Conservation (phyloP, 2,329 filamentous ascomycete genomes). For the Pseudonectria foliicola region DNA sequence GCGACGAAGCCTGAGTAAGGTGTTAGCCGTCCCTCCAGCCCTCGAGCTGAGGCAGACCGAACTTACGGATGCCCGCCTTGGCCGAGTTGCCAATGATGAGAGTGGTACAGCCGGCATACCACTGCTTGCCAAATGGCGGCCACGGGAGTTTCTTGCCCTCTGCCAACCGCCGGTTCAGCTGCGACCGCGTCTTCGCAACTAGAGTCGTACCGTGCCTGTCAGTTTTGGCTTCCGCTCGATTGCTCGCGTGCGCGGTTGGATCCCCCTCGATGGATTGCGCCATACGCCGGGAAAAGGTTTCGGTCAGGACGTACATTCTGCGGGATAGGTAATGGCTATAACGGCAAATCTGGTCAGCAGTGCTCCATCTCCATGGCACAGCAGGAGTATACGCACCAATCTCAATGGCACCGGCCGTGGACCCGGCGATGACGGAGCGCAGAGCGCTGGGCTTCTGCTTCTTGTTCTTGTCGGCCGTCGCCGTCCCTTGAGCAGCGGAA, state of each 20-base stretch:
- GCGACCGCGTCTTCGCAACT: constrained; percentile 92
- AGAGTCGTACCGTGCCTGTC: constrained; percentile 7
- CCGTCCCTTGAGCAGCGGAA: constrained; percentile 16
- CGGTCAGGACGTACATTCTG: constrained; percentile 61
- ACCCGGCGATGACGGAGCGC: constrained; percentile 86
- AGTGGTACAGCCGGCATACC: constrained; percentile 98
- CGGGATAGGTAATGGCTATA: constrained; percentile 79
- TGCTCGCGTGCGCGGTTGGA: not conserved
- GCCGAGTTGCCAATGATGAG: constrained; percentile 93
- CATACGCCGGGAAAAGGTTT: constrained; percentile 1
- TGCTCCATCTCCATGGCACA: too few species aligned
- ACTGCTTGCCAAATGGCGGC: constrained; percentile 87
- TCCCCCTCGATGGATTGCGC: constrained; percentile 3
- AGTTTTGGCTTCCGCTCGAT: constrained; percentile 7
- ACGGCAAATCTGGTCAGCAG: constrained; percentile 20
- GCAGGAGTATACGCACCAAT: too few species aligned
- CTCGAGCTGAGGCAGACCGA: not conserved
- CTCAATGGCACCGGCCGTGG: constrained; percentile 89
- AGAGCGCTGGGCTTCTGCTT: constrained; percentile 63
- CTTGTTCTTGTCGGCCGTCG: constrained; percentile 25
- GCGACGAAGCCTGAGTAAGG: constrained; percentile 61
- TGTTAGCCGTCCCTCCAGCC: constrained; percentile 6
- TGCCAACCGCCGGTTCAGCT: constrained; percentile 79
- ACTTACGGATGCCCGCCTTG: constrained; percentile 88
- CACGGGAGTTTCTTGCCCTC: constrained; percentile 84